These are phyloP conservation scores for Penicillium sp. DNA, from an alignment of 2,329 filamentous ascomycete species.

Conservation along the genomic window DNA sequence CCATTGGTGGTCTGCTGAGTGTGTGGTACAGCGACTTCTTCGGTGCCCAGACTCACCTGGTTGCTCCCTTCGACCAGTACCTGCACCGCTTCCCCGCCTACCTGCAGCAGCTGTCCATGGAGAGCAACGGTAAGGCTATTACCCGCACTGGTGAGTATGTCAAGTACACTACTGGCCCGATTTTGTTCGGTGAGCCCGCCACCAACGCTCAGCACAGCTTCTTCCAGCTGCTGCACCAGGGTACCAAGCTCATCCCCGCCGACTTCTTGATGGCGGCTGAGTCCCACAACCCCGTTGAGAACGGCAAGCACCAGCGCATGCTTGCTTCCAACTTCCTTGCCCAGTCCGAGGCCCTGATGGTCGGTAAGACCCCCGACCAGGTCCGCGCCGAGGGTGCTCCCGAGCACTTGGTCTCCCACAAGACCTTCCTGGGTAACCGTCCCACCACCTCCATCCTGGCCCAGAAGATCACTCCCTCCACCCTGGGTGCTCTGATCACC, in stretches of 20 bases:
- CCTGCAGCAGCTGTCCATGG: conserved; percentile 98
- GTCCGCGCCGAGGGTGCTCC: conserved; percentile 51
- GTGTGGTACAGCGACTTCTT: conserved; percentile 99
- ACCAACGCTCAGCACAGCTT: conserved; percentile 99
- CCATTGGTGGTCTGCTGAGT: conserved; percentile 86
- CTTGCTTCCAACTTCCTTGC: conserved; percentile 54
- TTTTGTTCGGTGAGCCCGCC: conserved; percentile 96
- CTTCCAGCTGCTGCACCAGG: conserved; percentile 99
- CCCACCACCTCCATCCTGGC: conserved; percentile 94
- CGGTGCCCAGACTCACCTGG: conserved; percentile 94
- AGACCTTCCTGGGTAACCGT: conserved; percentile 97
- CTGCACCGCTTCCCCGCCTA: conserved; percentile 98
- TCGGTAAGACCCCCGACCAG: conserved; percentile 50
- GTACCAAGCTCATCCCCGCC: conserved; percentile 96
- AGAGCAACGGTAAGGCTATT: conserved; percentile 98
- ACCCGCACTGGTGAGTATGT: conserved; percentile 84
- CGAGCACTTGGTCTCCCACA: conserved; percentile 78
- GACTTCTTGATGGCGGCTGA: conserved; percentile 97
- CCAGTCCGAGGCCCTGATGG: conserved; percentile 56
- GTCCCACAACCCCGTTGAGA: conserved; percentile 92
- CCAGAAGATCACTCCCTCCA: conserved; percentile 88
- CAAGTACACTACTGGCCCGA: conserved; percentile 95
- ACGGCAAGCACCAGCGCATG: conserved; percentile 85
- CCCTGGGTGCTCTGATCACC: conserved; percentile 90
- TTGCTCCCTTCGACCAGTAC: conserved; percentile 98